Evolutionary conservation across 352 stramenopile genomes (phyloP), one percentile per base, ranked within the genome.

Genomic region (Phytophthora citricola): DNA sequence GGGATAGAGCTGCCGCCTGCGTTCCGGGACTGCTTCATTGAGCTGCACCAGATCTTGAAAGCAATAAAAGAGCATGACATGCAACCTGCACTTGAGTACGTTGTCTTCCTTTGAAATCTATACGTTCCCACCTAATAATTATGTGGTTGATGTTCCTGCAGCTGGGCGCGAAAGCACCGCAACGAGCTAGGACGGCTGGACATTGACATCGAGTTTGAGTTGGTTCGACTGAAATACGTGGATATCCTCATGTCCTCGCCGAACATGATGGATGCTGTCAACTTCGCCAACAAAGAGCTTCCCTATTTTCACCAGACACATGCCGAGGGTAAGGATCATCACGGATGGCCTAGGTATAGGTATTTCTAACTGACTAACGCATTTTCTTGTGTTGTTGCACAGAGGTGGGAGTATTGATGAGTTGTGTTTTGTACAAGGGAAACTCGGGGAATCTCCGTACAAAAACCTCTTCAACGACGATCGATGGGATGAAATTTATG

Each of bases 201-300:
- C 17, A 82, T 92, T 41, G 79, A 92, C 50, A 81, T 96, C 24
- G 87, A 95, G 63, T 96, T 95, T 64, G 79, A 94, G 54, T 66
- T 96, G 4, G 77, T 92, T n/a, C 79, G 86, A 1, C 75, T 95
- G 45, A 87, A 93, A 57, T 96, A 93, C 58, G 71, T 96, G 22
- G 80, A 92, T 31, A 68, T 90, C 15, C 73, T 94, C 22, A 81
- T 92, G 52, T 81, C 55, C 24, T 91, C 81, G 15, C 65, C 78
- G 10, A 72, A 91, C 15, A 83, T 88, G 20, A 81, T 92, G 70
- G 85, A 93, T 24, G 83, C 85, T 15, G 68, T 93, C 26, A 79
- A 78, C 44, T 85, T 93, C 27, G 85, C 85, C 3, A 81, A 78
- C 9, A 87, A 87, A 43, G 81, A 88, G 54, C 71, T 93, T 15